Evolutionary conservation across 768 basidiomycete species (phyloP).

Genomic region (Amanita rimosa): DNA sequence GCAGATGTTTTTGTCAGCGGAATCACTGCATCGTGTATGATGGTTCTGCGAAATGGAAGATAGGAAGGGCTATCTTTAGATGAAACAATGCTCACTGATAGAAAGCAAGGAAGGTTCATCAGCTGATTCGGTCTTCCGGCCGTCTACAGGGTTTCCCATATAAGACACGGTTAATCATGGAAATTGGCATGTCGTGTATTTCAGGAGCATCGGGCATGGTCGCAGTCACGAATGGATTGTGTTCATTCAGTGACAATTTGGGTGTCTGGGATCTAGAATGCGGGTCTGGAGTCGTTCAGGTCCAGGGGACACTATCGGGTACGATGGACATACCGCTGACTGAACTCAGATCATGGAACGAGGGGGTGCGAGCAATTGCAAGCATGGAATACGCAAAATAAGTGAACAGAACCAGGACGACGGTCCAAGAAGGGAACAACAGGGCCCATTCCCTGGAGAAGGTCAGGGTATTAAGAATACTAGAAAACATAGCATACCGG

Average conservation of each 20-base stretch:
- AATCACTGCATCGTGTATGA: background rate
- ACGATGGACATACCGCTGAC: slow-evolving; percentile 42
- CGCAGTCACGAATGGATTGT: slow-evolving; percentile 37
- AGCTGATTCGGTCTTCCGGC: background rate
- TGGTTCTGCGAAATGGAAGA: background rate
- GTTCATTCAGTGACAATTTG: background rate
- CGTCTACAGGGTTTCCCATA: slow-evolving; percentile 21
- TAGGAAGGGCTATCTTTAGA: background rate
- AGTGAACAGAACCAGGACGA: slow-evolving; percentile 59
- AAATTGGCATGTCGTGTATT: slow-evolving; percentile 75
- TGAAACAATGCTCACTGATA: background rate
- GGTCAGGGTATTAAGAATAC: background rate
- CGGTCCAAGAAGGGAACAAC: slow-evolving; percentile 68
- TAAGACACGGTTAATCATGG: slow-evolving; percentile 65
- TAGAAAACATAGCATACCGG: slow-evolving; percentile 34
- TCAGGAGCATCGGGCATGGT: slow-evolving; percentile 42
- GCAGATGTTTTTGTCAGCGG: background rate
- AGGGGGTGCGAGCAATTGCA: slow-evolving; percentile 60
- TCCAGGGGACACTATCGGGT: slow-evolving; percentile 9
- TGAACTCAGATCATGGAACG: slow-evolving; percentile 55
- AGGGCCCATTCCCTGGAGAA: slow-evolving; percentile 70
- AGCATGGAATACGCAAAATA: slow-evolving; percentile 72
- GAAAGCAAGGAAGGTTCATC: background rate
- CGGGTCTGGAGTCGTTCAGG: background rate
- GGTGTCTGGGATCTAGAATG: background rate